These are phyloP conservation scores for Danielia reshetovae DNA, from an alignment of 805 yeast genomes.

Conservation along the genomic window DNA sequence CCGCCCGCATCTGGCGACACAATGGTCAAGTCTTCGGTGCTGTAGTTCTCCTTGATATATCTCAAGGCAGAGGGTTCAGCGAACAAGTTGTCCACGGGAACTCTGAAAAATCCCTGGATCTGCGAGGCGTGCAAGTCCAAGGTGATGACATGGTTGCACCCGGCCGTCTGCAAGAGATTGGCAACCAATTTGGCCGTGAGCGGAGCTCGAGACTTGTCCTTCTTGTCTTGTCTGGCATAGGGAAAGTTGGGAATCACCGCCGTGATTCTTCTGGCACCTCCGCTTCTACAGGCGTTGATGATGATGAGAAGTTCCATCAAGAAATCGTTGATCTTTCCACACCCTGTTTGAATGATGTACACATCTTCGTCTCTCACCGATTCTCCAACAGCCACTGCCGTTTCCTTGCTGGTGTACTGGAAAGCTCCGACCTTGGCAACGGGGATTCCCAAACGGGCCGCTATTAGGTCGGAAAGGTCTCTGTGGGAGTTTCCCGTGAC, in stretches of 20 bases:
- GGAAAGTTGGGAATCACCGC: slow-evolving; percentile 96
- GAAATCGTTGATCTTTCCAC: slow-evolving; percentile 77
- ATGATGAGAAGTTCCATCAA: slow-evolving; percentile 84
- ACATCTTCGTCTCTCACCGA: slow-evolving; percentile 90
- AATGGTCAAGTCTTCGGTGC: slow-evolving; percentile 54
- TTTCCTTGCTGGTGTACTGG: slow-evolving; percentile 83
- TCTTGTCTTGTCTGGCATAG: slow-evolving; percentile 95
- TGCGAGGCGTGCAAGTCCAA: slow-evolving; percentile 98
- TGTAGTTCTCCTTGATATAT: slow-evolving; percentile 67
- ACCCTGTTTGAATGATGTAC: slow-evolving; percentile 79
- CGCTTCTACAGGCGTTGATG: slow-evolving; percentile 93
- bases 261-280: slow-evolving; percentile 89
- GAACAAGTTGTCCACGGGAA: slow-evolving; percentile 92
- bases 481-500: slow-evolving; percentile 77
- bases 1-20: slow-evolving; percentile 99
- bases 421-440: slow-evolving; percentile 76
- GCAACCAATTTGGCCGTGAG: slow-evolving; percentile 94
- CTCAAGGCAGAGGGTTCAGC: slow-evolving; percentile 90
- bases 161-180: slow-evolving; percentile 85
- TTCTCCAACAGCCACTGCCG: slow-evolving; percentile 82
- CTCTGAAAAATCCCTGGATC: slow-evolving; percentile 93
- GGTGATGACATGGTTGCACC: slow-evolving; percentile 92
- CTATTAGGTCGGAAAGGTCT: slow-evolving; percentile 69
- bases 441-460: slow-evolving; percentile 59
- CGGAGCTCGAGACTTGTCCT: slow-evolving; percentile 94